phyloP scores from a whole-genome alignment of 305 asterid genomes.

The Stenogyne calaminthoides region DNA sequence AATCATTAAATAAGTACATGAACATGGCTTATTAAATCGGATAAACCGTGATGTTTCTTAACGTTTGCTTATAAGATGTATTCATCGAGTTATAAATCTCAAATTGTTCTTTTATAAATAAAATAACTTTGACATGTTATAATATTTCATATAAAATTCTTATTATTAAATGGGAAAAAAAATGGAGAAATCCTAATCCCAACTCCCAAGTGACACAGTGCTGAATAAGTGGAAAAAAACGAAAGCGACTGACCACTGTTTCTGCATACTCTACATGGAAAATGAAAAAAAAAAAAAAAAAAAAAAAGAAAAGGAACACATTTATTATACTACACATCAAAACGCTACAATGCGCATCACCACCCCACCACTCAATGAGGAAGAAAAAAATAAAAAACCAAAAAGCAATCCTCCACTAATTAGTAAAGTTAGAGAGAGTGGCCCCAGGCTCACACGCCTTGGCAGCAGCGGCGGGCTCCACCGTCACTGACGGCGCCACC shows the following conservation, averaged over 20 bases:
- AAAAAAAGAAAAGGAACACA: not conserved
- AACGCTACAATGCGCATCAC: not conserved
- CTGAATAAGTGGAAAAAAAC: no score
- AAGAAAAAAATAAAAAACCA: not conserved
- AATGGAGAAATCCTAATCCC: no score
- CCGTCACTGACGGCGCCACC: slow-evolving; percentile 74
- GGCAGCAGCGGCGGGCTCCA: slow-evolving; percentile 81
- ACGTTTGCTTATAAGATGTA: no score
- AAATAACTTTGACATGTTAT: no score
- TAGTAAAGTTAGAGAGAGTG: slow-evolving; percentile 50
- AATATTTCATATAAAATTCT: no score
- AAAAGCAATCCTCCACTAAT: slow-evolving; percentile 33
- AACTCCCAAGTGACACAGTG: no score
- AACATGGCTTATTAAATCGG: no score
- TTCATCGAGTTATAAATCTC: no score
- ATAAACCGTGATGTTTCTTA: no score
- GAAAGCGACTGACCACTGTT: not conserved
- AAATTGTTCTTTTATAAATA: no score
- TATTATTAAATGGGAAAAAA: no score
- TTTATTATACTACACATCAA: not conserved
- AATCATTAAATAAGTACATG: no score
- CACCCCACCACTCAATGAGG: not conserved
- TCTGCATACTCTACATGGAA: not conserved
- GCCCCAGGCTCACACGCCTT: slow-evolving; percentile 81
- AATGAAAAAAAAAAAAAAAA: not conserved